These are phyloP conservation scores for Haplosporangium sp. DNA, from an alignment of 371 early-diverging fungal genomes.

Conservation along the genomic window DNA sequence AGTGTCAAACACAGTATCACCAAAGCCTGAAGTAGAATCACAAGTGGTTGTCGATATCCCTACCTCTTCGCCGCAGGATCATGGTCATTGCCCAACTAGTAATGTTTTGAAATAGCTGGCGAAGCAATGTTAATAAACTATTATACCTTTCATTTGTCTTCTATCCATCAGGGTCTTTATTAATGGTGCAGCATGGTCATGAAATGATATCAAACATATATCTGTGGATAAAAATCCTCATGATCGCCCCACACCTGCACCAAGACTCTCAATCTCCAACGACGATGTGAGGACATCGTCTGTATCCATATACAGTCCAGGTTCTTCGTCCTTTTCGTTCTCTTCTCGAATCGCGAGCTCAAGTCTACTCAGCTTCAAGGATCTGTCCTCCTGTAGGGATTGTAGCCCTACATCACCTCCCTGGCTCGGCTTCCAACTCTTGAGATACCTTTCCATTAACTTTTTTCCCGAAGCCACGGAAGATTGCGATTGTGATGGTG, in stretches of 20 bases:
- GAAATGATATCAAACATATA: no score
- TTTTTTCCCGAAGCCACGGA: constrained; percentile 2
- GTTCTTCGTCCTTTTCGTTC: constrained; percentile 24
- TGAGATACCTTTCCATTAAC: not conserved
- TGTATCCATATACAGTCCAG: constrained; percentile 15
- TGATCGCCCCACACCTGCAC: constrained; percentile 32
- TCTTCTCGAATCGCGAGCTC: constrained; percentile 24
- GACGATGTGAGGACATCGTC: constrained; percentile 24
- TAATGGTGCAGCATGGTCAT: no score
- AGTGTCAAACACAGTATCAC: no score
- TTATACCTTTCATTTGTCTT: no score
- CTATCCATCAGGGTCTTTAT: no score
- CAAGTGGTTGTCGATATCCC: no score
- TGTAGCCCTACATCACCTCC: not conserved
- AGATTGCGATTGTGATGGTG: not conserved
- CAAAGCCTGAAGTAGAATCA: no score
- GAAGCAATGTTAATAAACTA: no score
- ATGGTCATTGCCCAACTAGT: no score
- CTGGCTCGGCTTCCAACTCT: not conserved
- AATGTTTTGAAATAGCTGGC: no score
- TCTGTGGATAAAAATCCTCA: not conserved
- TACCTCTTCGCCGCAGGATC: no score
- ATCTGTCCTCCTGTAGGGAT: constrained; percentile 6
- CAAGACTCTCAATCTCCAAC: constrained; percentile 38
- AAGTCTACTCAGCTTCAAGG: constrained; percentile 11